phyloP scores from a whole-genome alignment of 2,329 filamentous ascomycete genomes.

The Colletotrichum musicola region DNA sequence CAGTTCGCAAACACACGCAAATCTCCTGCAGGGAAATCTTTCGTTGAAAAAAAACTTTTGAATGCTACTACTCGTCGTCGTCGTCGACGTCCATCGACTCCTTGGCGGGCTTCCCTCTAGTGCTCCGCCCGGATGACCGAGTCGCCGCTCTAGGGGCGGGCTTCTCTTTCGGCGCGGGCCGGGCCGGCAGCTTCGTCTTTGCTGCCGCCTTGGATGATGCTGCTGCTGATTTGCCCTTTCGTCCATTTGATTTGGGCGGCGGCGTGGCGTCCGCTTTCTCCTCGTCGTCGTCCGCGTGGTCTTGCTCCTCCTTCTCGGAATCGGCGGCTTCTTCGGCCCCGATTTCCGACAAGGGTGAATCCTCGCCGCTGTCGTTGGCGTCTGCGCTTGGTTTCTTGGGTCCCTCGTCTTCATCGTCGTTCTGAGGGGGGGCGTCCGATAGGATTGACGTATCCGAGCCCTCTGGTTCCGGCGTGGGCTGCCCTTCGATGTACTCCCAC shows the following conservation, averaged over 20 bases:
- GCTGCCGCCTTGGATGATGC: conserved; percentile 28
- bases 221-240: conserved; percentile 31
- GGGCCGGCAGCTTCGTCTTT: conserved; percentile 37
- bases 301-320: conserved; percentile 40
- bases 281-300: conserved; percentile 39
- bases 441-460: conserved; percentile 38
- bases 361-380: conserved; percentile 37
- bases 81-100: conserved; percentile 52
- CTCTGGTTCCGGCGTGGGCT: conserved; percentile 43
- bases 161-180: conserved; percentile 39
- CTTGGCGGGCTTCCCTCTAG: conserved; percentile 45
- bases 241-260: conserved; percentile 37
- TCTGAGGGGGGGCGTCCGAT: conserved; percentile 25
- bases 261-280: conserved; percentile 33
- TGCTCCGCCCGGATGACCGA: conserved; percentile 26
- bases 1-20: background rate
- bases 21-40: too few species aligned
- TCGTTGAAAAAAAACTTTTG: conserved; percentile 6
- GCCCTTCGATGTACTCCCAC: conserved; percentile 65
- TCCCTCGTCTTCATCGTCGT: conserved; percentile 38
- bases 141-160: conserved; percentile 28
- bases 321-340: conserved; percentile 39
- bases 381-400: conserved; percentile 36
- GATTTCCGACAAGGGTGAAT: conserved; percentile 28
- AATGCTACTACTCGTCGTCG: conserved; percentile 42